Conservation (phyloP, 208 protist genomes). For the Tritrichomonas musculus region DNA sequence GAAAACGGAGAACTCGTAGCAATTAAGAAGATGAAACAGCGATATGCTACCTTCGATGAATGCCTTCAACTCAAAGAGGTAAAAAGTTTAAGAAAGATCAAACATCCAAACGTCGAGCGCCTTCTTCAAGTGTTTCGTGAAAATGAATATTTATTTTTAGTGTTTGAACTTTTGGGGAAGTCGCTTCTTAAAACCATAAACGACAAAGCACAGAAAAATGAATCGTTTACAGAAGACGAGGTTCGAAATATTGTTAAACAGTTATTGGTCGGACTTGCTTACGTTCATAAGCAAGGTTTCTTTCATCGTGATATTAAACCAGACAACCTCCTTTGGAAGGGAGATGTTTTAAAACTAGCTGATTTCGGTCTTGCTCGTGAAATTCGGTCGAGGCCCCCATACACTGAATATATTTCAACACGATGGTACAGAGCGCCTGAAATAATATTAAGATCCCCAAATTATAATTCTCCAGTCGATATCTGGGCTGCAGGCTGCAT, state of each 20-base stretch:
- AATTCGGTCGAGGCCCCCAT: constrained; percentile 67
- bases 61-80: constrained; percentile 86
- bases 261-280: neutral
- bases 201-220: neutral
- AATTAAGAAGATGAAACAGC: constrained; percentile 96
- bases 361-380: constrained; percentile 79
- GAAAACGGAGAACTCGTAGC: constrained; percentile 80
- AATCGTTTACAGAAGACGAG: neutral
- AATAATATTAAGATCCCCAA: constrained; percentile 59
- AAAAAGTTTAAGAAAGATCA: neutral
- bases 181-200: neutral
- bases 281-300: neutral
- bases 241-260: neutral
- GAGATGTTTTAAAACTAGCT: constrained; percentile 68
- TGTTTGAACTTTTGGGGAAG: neutral
- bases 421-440: constrained; percentile 75
- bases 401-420: constrained; percentile 75
- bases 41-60: constrained; percentile 89
- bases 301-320: constrained; percentile 33
- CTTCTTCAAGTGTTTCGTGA: neutral
- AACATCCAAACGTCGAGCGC: neutral
- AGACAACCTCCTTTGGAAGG: neutral
- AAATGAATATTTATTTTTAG: neutral
- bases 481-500: constrained; percentile 67
- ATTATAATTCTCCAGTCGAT: constrained; percentile 66